Evolutionary conservation across 73 alveolate species (phyloP).

Genomic region (Tetrahymena elliotti): DNA sequence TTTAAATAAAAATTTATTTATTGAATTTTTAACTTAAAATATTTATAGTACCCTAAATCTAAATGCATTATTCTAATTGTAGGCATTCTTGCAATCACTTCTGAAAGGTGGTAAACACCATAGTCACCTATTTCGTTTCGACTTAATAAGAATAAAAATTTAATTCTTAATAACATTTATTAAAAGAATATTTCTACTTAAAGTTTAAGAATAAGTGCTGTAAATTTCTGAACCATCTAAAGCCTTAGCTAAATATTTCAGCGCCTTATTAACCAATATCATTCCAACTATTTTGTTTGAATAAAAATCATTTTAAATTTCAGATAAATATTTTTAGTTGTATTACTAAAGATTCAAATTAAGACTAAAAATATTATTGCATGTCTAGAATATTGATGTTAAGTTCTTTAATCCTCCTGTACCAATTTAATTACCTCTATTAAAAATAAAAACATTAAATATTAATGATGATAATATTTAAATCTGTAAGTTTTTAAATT

Average conservation of each 20-base stretch:
- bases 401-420: not conserved
- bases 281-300: not conserved
- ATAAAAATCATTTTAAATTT: no score
- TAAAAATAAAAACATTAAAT: not conserved
- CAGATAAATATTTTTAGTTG: no score
- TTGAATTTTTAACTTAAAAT: not conserved
- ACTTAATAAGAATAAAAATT: not conserved
- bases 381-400: not conserved
- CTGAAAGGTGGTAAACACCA: not conserved
- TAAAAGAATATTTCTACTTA: not conserved
- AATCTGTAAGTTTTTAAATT: no score
- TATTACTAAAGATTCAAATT: not conserved
- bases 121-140: not conserved
- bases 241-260: not conserved
- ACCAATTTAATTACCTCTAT: not conserved
- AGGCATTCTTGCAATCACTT: not conserved
- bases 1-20: not conserved
- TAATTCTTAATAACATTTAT: not conserved
- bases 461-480: no score
- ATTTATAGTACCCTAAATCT: not conserved
- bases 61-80: not conserved
- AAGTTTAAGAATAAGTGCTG: not conserved
- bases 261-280: not conserved
- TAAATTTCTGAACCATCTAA: not conserved
- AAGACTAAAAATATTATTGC: not conserved